Evolutionary conservation across 192 early-diverging fungal genomes (phyloP), one percentile per base, ranked within the genome.

Genomic region (Powellomyces hirtus): DNA sequence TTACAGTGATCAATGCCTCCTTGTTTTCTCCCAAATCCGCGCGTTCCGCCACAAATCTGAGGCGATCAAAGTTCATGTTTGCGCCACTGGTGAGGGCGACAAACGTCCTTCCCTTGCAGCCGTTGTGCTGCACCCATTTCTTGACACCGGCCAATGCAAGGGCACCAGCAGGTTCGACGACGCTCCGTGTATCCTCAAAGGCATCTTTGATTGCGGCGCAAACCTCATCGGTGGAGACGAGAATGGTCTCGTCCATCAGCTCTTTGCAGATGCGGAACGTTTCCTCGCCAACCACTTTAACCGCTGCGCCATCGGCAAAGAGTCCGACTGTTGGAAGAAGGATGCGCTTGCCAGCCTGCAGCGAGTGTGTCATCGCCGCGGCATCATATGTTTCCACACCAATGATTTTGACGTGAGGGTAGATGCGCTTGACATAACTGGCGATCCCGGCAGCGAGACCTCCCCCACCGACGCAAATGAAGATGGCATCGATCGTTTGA

Each of bases 1-100:
- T 86, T 6, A 93, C 92, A 1, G 86, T 89, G 31, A 94, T 80
- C n/a, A 99, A 84, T 1, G 89, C 97, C 75, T 99, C 97, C 46
- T 74, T 81, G 35, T 91, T 80, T 75, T 99, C 97, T 52, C 97
- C 96, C n/a, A 98, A 74, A 4, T 90, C 88, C 2, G 97, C 94
- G 53, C 97, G 89, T 73, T 99, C 95, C 16, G 94, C 93, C 0
- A 99, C 94, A 68, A 97, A 98, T 40, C 94, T 87, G n/a, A 99
- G 81, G 0, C 95, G 89, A 73, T 96, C 94, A 87, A 98, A 99
- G 75, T 99, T 96, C 88, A 98, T 97, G 81, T 99, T 99, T 38
- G 97, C 97, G 16, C 97, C 97, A 16, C 89, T 91, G 30, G 89
- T 85, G 57, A 96, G 81, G 5, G 91, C 87, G 20, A 99, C 87